Evolutionary conservation across 805 yeast species (phyloP).

Genomic region (Starmerella lactis-condensi): DNA sequence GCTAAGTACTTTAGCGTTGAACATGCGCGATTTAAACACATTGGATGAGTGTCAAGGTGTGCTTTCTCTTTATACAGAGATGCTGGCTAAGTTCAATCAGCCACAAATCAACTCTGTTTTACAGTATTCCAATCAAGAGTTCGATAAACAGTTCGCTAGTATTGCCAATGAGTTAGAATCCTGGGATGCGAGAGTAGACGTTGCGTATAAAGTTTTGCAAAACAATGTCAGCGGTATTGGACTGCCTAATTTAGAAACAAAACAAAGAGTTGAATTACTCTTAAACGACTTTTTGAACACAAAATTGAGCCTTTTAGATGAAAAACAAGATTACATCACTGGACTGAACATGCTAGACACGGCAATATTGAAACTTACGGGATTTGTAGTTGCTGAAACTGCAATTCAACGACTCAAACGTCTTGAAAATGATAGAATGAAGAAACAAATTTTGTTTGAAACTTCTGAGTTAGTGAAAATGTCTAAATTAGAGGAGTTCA

Average conservation of each 20-base stretch:
- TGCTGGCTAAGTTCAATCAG: conserved; percentile 35
- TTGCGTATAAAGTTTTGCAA: conserved; percentile 40
- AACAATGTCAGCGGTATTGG: conserved; percentile 23
- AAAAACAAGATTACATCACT: conserved; percentile 19
- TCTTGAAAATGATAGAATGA: conserved; percentile 17
- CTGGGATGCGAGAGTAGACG: conserved; percentile 28
- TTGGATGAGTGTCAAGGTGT: conserved; percentile 42
- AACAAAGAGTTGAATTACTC: conserved; percentile 9
- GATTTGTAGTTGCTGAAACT: conserved; percentile 19
- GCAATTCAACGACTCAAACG: conserved; percentile 20
- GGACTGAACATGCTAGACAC: conserved; percentile 24
- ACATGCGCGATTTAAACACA: conserved; percentile 25
- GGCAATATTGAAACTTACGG: conserved; percentile 18
- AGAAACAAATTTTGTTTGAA: conserved; percentile 19
- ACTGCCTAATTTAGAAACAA: conserved; percentile 7
- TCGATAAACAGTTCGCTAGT: conserved; percentile 26
- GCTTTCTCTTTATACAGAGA: conserved; percentile 44
- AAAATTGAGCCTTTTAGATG: conserved; percentile 18
- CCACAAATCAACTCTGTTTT: conserved; percentile 18
- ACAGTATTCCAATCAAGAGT: conserved; percentile 22
- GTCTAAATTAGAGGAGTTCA: conserved; percentile 16
- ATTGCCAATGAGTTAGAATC: conserved; percentile 43
- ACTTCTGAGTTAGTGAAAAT: conserved; percentile 10
- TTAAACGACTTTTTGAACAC: conserved; percentile 22
- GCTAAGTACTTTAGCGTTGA: neutral